A percentile compares a stretch with the other conserved stretches of the same genome.
Conservation (phyloP, 257 asterid genomes). For the Cynanchum wilfordii region DNA sequence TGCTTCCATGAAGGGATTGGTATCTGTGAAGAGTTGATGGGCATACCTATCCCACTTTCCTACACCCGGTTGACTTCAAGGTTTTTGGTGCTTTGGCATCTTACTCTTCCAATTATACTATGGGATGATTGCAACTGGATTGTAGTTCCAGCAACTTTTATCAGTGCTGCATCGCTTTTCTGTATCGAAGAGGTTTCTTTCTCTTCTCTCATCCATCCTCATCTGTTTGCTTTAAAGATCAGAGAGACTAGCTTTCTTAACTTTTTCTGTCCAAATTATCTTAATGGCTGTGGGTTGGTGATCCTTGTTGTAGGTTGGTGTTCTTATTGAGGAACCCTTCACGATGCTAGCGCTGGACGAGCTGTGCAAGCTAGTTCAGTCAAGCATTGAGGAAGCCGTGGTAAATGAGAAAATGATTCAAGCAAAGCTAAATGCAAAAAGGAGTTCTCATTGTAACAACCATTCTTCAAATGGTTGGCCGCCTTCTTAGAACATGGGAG, state of each 20-base stretch:
- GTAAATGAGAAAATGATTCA: slow-evolving; percentile 50
- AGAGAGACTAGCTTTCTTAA: not conserved
- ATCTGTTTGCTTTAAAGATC: not conserved
- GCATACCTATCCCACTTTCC: slow-evolving; percentile 87
- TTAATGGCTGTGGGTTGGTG: not conserved
- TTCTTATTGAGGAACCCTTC: slow-evolving; percentile 93
- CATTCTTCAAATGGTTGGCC: slow-evolving; percentile 68
- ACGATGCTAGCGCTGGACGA: slow-evolving; percentile 94
- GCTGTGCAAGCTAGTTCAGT: slow-evolving; percentile 49
- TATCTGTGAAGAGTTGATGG: slow-evolving; percentile 77
- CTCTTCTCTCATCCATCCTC: slow-evolving; percentile 1
- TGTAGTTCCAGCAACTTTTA: slow-evolving; percentile 92
- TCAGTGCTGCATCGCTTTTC: slow-evolving; percentile 90
- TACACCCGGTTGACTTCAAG: slow-evolving; percentile 95
- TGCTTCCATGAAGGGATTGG: slow-evolving; percentile 86
- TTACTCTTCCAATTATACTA: slow-evolving; percentile 85
- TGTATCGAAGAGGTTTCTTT: slow-evolving; percentile 84
- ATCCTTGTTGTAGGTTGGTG: slow-evolving; percentile 66
- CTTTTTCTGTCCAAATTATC: not conserved
- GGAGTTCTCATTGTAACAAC: slow-evolving; percentile 24
- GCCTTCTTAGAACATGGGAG: slow-evolving; percentile 12
- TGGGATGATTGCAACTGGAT: slow-evolving; percentile 99
- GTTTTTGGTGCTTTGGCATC: slow-evolving; percentile 96
- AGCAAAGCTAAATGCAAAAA: slow-evolving; percentile 42
- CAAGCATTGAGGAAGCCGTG: slow-evolving; percentile 51